These are phyloP conservation scores for Plasmodium berghei DNA, from an alignment of 169 alveolate genomes.

Conservation along the genomic window DNA sequence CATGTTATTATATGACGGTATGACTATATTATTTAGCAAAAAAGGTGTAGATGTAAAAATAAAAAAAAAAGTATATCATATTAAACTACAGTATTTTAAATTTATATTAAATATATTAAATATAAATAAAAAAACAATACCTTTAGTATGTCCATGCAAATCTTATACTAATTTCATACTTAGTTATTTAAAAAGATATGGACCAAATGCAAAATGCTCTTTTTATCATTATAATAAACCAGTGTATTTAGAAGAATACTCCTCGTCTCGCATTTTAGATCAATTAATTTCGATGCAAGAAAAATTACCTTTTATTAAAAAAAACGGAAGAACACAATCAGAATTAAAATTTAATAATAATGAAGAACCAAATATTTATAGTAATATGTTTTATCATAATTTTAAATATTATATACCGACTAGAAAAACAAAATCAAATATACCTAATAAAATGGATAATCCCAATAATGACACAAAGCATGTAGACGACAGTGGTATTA, in stretches of 20 bases:
- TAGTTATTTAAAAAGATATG: slow-evolving; percentile 30
- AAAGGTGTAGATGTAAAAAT: slow-evolving; percentile 20
- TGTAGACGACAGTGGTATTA: slow-evolving; percentile 13
- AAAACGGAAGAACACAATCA: slow-evolving; percentile 7
- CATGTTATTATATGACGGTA: slow-evolving; percentile 28
- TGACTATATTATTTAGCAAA: slow-evolving; percentile 20
- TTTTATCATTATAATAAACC: slow-evolving; percentile 4
- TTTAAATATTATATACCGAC: not conserved
- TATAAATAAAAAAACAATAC: slow-evolving; percentile 41
- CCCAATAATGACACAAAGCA: not conserved
- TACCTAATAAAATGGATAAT: not conserved
- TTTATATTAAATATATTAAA: slow-evolving; percentile 17
- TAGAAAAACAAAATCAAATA: no score
- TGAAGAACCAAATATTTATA: not conserved
- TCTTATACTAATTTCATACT: slow-evolving; percentile 17
- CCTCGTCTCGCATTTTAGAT: not conserved
- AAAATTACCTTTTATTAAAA: slow-evolving; percentile 24
- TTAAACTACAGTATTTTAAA: slow-evolving; percentile 10
- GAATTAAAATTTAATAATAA: not conserved
- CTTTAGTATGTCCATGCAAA: slow-evolving; percentile 51
- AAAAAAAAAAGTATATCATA: not conserved
- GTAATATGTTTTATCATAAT: slow-evolving; percentile 37
- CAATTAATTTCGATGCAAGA: slow-evolving; percentile 25
- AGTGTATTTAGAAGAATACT: slow-evolving; percentile 14
- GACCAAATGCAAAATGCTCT: slow-evolving; percentile 3